Evolutionary conservation across 2,329 filamentous ascomycete genomes (phyloP), one percentile per base, ranked within the genome.

Genomic region (Blastomyces parvus): DNA sequence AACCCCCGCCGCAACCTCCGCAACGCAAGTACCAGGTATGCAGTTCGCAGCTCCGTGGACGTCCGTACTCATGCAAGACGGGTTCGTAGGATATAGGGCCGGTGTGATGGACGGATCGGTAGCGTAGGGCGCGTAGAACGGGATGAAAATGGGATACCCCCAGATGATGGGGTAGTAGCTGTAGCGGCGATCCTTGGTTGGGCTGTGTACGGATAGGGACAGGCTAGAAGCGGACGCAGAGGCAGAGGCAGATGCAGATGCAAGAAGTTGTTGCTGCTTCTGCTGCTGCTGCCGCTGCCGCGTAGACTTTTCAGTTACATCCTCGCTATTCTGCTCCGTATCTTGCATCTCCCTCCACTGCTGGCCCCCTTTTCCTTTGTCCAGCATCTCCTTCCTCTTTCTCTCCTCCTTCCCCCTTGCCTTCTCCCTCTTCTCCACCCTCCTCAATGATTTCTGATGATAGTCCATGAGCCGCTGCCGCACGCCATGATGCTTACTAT

Each of bases 51-150:
- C 67, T 25, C 71, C 76, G 0, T 79, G 79, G 2, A 70, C 40
- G 0, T 66, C 69, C 6, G 76, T 66, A 64, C 72, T 77, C 74
- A 79, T 78, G 66, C 79, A 82, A 2, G 71, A 70, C 13, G 81
- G 80, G 62, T 80, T 78, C n/a, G 70, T 69, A 3, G 77, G 70
- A 66, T 82, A 83, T 36, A 77, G 71, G 52, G 71, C 74, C 13
- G 72, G 71, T 27, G 72, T 74, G 27, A 80, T 72, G 53, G 73
- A 72, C 3, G 78, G 75, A 61, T 81, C 78, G 44, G 73, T 75
- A 65, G 75, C 76, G 61, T 81, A 83, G 0, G 81, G 80, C 7
- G 73, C 74, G 65, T 81, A 82, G 17, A 73, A 74, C 0, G 80
- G 79, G 9, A 79, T 71, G 36, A 71, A 71, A n/a, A 80, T 72